Percentiles rank a stretch among this genome's conserved stretches.
These are phyloP conservation scores for Pythium myriotylum DNA, from an alignment of 352 stramenopile species.

Conservation along the genomic window DNA sequence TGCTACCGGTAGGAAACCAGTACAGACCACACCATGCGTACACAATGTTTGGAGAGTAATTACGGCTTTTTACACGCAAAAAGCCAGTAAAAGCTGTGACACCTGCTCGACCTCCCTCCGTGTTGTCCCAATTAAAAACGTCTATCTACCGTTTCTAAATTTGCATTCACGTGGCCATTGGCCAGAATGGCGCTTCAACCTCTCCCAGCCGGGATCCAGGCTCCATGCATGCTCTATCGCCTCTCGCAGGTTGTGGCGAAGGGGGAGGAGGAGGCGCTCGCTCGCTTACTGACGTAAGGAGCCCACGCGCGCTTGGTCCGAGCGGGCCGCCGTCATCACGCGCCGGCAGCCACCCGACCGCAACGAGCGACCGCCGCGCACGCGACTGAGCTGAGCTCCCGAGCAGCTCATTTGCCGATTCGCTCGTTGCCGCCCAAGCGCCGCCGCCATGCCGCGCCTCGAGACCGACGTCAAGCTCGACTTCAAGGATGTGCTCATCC, in stretches of 20 bases:
- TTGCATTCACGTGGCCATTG: conserved; percentile 19
- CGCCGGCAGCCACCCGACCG: not conserved
- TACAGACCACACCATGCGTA: conserved; percentile 6
- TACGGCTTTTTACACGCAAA: conserved; percentile 2
- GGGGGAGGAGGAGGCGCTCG: too few relatives aligned
- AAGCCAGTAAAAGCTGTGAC: not conserved
- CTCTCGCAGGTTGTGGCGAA: too few relatives aligned
- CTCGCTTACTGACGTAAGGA: too few relatives aligned
- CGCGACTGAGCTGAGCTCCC: not conserved
- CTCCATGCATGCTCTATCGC: too few relatives aligned
- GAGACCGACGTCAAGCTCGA: conserved; percentile 91
- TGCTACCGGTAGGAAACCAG: not conserved
- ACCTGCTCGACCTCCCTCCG: not conserved
- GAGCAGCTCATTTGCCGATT: conserved; percentile 33
- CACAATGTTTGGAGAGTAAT: conserved; percentile 7
- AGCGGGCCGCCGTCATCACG: too few relatives aligned
- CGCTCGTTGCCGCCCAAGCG: conserved; percentile 23
- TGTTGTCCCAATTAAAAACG: too few relatives aligned
- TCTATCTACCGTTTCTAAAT: conserved; percentile 21
- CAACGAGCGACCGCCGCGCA: not conserved
- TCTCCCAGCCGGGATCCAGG: not conserved
- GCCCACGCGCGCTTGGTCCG: too few relatives aligned
- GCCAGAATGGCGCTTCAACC: conserved; percentile 20
- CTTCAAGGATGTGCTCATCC: conserved; percentile 94
- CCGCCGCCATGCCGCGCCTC: conserved; percentile 77